phyloP scores from a whole-genome alignment of 805 yeast species.

The Starmerella kuoi region DNA sequence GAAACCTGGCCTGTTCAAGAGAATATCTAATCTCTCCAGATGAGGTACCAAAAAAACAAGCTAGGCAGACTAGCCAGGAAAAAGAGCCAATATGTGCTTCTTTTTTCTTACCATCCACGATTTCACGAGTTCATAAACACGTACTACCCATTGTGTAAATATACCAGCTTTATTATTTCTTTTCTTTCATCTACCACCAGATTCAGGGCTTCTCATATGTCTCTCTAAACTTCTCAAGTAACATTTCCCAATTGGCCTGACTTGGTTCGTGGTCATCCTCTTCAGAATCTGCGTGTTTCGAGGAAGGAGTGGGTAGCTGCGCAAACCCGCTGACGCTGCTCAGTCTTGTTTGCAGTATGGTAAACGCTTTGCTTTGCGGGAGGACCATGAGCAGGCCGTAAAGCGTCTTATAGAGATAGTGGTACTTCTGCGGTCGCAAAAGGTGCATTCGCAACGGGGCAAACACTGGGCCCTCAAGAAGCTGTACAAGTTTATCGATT shows the following conservation, averaged over 20 bases:
- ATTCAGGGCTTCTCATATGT: too few species aligned
- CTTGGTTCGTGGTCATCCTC: too few species aligned
- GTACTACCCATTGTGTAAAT: too few species aligned
- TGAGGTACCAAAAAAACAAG: background rate
- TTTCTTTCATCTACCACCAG: too few species aligned
- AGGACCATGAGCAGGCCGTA: slow-evolving; percentile 87
- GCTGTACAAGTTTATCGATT: slow-evolving; percentile 76
- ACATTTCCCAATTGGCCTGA: slow-evolving; percentile 16
- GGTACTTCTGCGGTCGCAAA: slow-evolving; percentile 74
- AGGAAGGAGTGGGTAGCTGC: slow-evolving; percentile 22
- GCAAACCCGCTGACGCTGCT: slow-evolving; percentile 39
- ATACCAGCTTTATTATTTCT: too few species aligned
- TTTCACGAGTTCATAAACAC: too few species aligned
- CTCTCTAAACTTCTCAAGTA: too few species aligned
- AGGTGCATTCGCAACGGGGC: slow-evolving; percentile 75
- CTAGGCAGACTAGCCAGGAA: background rate
- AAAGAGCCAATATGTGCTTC: background rate
- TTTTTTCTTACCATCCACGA: background rate
- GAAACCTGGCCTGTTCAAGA: slow-evolving; percentile 17
- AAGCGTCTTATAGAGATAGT: slow-evolving; percentile 70
- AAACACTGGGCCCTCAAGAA: slow-evolving; percentile 86
- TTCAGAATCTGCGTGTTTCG: background rate
- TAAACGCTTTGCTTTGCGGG: slow-evolving; percentile 87
- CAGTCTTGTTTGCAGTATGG: slow-evolving; percentile 65
- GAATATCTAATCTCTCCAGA: slow-evolving; percentile 5